phyloP scores from a whole-genome alignment of 441 rosid genomes.

The Adansonia madagascariensis region DNA sequence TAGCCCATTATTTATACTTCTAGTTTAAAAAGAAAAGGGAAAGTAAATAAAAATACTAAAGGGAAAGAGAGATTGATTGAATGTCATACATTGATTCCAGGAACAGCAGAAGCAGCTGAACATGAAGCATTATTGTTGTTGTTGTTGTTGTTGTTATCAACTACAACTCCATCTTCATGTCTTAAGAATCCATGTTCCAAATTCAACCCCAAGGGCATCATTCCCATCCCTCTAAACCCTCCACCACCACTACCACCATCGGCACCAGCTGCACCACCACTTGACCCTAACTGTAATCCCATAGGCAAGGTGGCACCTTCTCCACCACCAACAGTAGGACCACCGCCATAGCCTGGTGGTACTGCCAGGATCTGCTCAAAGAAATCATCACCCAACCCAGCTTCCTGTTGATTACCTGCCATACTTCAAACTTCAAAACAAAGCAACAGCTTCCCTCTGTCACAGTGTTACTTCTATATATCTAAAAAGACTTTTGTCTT shows the following conservation, averaged over 20 bases:
- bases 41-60: background rate
- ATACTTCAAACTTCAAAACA: slow-evolving; percentile 18
- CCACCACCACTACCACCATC: slow-evolving; percentile 18
- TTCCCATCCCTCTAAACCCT: slow-evolving; percentile 35
- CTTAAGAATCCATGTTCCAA: slow-evolving; percentile 61
- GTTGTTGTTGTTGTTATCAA: slow-evolving; percentile 29
- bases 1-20: too few species aligned
- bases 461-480: background rate
- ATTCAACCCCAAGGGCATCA: slow-evolving; percentile 70
- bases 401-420: slow-evolving; percentile 60
- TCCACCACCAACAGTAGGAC: slow-evolving; percentile 5
- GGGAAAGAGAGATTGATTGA: background rate
- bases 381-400: slow-evolving; percentile 62
- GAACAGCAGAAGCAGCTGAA: slow-evolving; percentile 42
- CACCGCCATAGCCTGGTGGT: slow-evolving; percentile 49
- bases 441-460: slow-evolving; percentile 2
- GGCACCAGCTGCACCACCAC: slow-evolving; percentile 26
- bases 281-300: slow-evolving; percentile 60
- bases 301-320: slow-evolving; percentile 46
- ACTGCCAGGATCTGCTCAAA: slow-evolving; percentile 71
- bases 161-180: slow-evolving; percentile 43
- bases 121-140: slow-evolving; percentile 43
- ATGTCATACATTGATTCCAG: slow-evolving; percentile 51
- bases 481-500: background rate
- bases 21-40: background rate